These are phyloP conservation scores for Phaeoacremonium minimum DNA, from an alignment of 2,329 filamentous ascomycete genomes.

Conservation along the genomic window DNA sequence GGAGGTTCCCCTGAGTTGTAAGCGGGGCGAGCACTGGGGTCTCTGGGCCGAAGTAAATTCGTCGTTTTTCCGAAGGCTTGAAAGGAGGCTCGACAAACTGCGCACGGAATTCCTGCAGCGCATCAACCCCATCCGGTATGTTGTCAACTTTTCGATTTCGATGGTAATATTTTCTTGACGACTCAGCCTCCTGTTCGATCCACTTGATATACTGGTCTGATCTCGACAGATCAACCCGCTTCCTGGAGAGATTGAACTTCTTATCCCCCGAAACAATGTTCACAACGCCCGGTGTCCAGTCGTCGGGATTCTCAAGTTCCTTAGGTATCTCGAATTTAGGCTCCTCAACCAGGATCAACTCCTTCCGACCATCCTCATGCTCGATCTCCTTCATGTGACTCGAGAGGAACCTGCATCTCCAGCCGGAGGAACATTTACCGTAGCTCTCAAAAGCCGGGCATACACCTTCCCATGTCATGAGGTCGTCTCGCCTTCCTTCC, in stretches of 20 bases:
- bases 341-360: conserved; percentile 65
- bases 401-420: conserved; percentile 88
- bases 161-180: conserved; percentile 42
- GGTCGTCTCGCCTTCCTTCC: conserved; percentile 75
- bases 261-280: conserved; percentile 68
- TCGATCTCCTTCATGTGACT: conserved; percentile 83
- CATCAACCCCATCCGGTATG: conserved; percentile 24
- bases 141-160: conserved; percentile 17
- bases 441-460: conserved; percentile 78
- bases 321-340: conserved; percentile 18
- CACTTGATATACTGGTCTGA: conserved; percentile 75
- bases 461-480: conserved; percentile 69
- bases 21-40: conserved; percentile 91
- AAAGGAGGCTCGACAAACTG: conserved; percentile 82
- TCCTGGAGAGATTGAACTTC: conserved; percentile 73
- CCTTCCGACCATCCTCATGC: conserved; percentile 74
- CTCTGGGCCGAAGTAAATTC: conserved; percentile 88
- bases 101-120: conserved; percentile 69
- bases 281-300: conserved; percentile 60
- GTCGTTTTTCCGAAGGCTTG: conserved; percentile 86
- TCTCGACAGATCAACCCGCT: conserved; percentile 64
- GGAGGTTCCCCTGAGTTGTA: conserved; percentile 94
- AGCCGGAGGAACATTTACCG: conserved; percentile 77
- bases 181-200: conserved; percentile 62
- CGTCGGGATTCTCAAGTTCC: conserved; percentile 24